Evolutionary conservation across 306 rosid genomes (phyloP).

Genomic region (Neltuma alba): DNA sequence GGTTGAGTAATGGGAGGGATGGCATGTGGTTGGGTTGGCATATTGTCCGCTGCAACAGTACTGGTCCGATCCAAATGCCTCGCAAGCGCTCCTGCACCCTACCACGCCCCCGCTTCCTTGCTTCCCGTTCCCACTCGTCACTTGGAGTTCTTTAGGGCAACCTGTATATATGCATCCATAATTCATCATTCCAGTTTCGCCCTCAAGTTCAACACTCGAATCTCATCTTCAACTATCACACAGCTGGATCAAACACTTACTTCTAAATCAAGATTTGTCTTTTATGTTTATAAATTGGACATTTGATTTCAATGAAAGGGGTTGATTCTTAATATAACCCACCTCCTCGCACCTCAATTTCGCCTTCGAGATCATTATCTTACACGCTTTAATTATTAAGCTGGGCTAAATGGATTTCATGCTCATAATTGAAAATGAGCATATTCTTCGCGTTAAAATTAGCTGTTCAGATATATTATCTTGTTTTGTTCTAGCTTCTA

Average conservation of each 20-base stretch:
- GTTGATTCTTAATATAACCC: no score
- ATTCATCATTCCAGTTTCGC: neutral
- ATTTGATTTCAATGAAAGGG: no score
- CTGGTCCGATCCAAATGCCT: slow-evolving; percentile 78
- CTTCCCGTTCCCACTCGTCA: slow-evolving; percentile 51
- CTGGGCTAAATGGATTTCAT: neutral
- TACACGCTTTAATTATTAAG: no score
- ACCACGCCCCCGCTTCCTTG: slow-evolving; percentile 58
- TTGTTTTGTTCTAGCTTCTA: neutral
- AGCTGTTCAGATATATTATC: neutral
- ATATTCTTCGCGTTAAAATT: neutral
- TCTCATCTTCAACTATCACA: no score
- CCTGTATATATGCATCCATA: slow-evolving; percentile 41
- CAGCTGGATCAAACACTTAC: no score
- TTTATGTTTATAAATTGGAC: no score
- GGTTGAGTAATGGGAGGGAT: slow-evolving; percentile 72
- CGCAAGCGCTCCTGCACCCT: slow-evolving; percentile 92
- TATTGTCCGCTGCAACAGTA: slow-evolving; percentile 92
- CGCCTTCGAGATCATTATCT: no score
- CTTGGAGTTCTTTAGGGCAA: slow-evolving; percentile 95
- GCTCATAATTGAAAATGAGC: neutral
- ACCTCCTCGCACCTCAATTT: no score
- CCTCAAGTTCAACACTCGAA: no score
- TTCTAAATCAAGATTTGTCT: no score
- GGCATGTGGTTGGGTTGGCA: slow-evolving; percentile 81